phyloP scores from a whole-genome alignment of 2,329 filamentous ascomycete species.

The Penicillium sclerotigenum region DNA sequence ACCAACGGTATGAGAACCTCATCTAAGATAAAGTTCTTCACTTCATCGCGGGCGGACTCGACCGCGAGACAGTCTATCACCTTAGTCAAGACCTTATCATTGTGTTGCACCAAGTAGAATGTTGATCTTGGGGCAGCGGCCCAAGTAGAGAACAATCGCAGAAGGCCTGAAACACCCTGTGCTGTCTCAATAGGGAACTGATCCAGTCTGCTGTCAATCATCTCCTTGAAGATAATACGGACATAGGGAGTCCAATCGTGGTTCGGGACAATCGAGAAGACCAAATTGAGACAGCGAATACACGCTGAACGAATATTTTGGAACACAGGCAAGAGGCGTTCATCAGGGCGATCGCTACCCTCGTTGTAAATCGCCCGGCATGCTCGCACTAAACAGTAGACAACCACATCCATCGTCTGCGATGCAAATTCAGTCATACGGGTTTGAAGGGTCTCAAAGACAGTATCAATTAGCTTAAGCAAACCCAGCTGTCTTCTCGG shows the following conservation, averaged over 20 bases:
- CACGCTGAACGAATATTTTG: conserved; percentile 56
- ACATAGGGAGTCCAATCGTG: conserved; percentile 73
- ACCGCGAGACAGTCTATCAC: conserved; percentile 70
- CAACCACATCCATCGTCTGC: conserved; percentile 68
- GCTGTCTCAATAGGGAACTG: conserved; percentile 81
- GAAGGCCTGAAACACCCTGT: conserved; percentile 79
- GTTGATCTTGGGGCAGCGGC: conserved; percentile 64
- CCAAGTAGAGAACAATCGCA: conserved; percentile 80
- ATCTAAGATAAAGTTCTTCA: conserved; percentile 75
- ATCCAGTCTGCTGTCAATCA: conserved; percentile 72
- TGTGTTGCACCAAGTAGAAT: conserved; percentile 65
- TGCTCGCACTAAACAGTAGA: conserved; percentile 76
- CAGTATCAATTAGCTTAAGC: conserved; percentile 83
- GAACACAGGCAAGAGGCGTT: conserved; percentile 32
- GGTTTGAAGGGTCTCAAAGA: conserved; percentile 78
- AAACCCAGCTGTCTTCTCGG: conserved; percentile 83
- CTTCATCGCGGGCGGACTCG: conserved; percentile 76
- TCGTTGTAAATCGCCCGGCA: conserved; percentile 52
- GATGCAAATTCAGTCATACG: conserved; percentile 66
- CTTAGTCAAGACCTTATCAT: conserved; percentile 60
- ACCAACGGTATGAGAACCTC: conserved; percentile 70
- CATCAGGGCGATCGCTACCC: conserved; percentile 31
- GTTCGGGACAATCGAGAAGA: conserved; percentile 70
- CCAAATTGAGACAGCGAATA: conserved; percentile 75
- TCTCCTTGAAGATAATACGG: conserved; percentile 66